Base-by-base conservation (phyloP, 192 early-diverging fungal species). In the Rhizophagus prolifer region DNA sequence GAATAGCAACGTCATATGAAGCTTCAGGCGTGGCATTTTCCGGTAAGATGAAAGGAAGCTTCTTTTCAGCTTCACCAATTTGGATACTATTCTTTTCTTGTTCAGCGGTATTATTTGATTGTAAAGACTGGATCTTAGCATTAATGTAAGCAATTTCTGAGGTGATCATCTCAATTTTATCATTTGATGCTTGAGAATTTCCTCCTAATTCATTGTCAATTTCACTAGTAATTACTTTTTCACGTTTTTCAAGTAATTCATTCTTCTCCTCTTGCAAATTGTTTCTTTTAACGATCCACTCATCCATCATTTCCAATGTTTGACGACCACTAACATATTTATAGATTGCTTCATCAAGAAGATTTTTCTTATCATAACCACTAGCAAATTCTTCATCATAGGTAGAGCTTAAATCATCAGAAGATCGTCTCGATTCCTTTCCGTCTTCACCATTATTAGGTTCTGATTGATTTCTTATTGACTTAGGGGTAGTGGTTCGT, bases 291-390 rank as follows among this genome's bases (percentile, higher is more conserved):
- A 81, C 75, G 50, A 85, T 60, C 79, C 84, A 79, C 54, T 87
- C 85, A 66, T 90, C 89, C 82, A 90, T 86, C 36, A 86, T 75
- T 54, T 80, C 79, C 47, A 86, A 74, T 4, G 84, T 82, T 71
- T 86, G 85, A 59, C 83, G 82, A 44, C 84, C 84, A 76, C 81
- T 80, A 72, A 89, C 85, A 58, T 86, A 89, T 63, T 87, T 84
- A 38, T 82, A 84, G n/a, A 89, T 80, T 2, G 86, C 88, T 28
- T 81, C 80, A 68, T 89, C 86, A 54, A 89, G 78, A 50, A 86
- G 77, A 58, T 86, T 81, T 61, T 86, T 77, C 66, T 60, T 34
- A 34, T 34, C 31, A 34, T 34, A 34, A 34, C 2, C 31, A 34
- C 31, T 34, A 4, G 31, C 31, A 34, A 34, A 34, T 34, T 4